A percentile compares a stretch with the other conserved stretches of the same genome.
Evolutionary conservation across 805 yeast genomes (phyloP).

Genomic region (Torulaspora indica): DNA sequence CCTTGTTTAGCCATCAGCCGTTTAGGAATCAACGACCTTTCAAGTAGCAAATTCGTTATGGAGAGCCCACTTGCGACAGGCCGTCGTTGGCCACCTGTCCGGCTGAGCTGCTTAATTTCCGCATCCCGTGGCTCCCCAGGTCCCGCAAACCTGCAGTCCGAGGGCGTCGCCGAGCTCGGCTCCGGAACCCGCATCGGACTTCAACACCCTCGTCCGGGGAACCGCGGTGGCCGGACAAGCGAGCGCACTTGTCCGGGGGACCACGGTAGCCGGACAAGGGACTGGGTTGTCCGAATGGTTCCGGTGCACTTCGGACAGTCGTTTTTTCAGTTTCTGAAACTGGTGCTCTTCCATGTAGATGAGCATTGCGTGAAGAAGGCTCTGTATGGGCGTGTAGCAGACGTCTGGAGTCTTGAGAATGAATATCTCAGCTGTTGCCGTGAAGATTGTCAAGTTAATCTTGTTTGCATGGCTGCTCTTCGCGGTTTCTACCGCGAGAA

Average conservation of each 20-base stretch:
- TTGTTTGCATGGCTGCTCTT: slow-evolving; percentile 12
- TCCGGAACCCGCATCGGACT: not conserved
- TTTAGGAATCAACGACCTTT: not conserved
- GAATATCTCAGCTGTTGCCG: slow-evolving; percentile 8
- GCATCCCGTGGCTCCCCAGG: not conserved
- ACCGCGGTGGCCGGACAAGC: not conserved
- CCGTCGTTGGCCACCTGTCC: too few relatives aligned
- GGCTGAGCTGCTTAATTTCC: not conserved
- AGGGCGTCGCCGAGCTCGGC: not conserved
- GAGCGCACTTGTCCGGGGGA: not conserved
- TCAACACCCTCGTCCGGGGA: not conserved
- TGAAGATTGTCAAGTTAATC: slow-evolving; percentile 11
- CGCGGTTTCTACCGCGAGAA: slow-evolving; percentile 7
- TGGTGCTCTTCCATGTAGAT: too few relatives aligned
- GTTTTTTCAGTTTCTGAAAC: too few relatives aligned
- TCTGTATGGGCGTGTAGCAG: not conserved
- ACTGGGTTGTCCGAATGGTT: too few relatives aligned
- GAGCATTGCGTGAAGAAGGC: too few relatives aligned
- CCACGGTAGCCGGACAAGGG: too few relatives aligned
- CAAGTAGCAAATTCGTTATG: too few relatives aligned
- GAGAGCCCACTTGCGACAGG: too few relatives aligned
- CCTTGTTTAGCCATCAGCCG: not conserved
- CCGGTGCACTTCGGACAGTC: too few relatives aligned
- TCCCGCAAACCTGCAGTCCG: not conserved
- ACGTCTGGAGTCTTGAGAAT: not conserved